Percentiles rank a stretch among this genome's conserved stretches.
phyloP scores from a whole-genome alignment of 2,329 filamentous ascomycete genomes.

The Colletotrichum brevisporum region DNA sequence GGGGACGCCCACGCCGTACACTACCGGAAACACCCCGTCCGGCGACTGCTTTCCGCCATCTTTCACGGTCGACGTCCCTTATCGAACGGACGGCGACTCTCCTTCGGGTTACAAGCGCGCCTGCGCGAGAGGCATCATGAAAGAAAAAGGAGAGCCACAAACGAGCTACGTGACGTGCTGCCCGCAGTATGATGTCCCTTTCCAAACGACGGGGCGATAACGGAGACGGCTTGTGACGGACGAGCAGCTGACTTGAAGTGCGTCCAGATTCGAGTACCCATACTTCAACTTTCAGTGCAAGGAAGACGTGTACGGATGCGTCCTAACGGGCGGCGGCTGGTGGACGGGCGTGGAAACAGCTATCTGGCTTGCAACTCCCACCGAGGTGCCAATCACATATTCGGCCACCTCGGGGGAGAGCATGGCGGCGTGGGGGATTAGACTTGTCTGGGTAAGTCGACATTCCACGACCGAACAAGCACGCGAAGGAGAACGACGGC shows the following conservation, averaged over 20 bases:
- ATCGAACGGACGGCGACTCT: slow-evolving; percentile 31
- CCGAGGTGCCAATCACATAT: slow-evolving; percentile 17
- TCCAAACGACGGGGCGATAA: background rate
- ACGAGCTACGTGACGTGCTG: slow-evolving; percentile 39
- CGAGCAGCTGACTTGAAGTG: background rate
- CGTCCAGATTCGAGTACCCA: slow-evolving; percentile 27
- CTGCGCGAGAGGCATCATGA: slow-evolving; percentile 24
- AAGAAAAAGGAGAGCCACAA: background rate
- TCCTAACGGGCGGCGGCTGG: slow-evolving; percentile 9
- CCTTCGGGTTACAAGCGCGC: slow-evolving; percentile 35
- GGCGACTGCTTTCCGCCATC: slow-evolving; percentile 36
- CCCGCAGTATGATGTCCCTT: slow-evolving; percentile 22
- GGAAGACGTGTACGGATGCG: slow-evolving; percentile 33
- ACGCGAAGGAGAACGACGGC: background rate
- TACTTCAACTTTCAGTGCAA: slow-evolving; percentile 24
- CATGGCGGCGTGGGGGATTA: slow-evolving; percentile 31
- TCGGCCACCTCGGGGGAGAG: slow-evolving; percentile 20
- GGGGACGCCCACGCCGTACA: slow-evolving; percentile 38
- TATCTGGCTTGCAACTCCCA: slow-evolving; percentile 14
- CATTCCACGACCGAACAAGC: background rate
- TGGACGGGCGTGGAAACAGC: slow-evolving; percentile 35
- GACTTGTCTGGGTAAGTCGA: slow-evolving; percentile 28
- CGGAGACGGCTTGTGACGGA: no score
- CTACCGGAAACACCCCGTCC: slow-evolving; percentile 26
- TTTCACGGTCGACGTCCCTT: slow-evolving; percentile 22